These are phyloP conservation scores for Saprolegnia parasitica DNA, from an alignment of 352 stramenopile genomes.

Conservation along the genomic window DNA sequence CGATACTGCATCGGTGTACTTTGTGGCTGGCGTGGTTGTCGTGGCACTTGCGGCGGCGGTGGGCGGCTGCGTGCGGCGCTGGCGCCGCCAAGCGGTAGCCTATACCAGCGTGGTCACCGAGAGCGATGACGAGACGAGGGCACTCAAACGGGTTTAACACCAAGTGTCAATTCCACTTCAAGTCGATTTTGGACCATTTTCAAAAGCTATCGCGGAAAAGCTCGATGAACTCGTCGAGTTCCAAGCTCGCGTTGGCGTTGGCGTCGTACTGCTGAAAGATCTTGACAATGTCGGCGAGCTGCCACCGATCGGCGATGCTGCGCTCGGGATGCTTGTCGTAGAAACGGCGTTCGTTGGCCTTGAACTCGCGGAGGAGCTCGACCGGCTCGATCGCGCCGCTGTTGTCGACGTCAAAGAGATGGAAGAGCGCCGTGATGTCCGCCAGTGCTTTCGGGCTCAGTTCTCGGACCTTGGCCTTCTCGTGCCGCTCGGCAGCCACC, in stretches of 20 bases:
- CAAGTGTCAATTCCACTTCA: no score
- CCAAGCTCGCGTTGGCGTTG: constrained; percentile 64
- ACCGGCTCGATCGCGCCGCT: constrained; percentile 66
- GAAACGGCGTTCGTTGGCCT: constrained; percentile 54
- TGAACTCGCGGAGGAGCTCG: constrained; percentile 59
- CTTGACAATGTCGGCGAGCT: constrained; percentile 48
- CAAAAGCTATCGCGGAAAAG: constrained; percentile 71
- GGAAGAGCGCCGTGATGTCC: constrained; percentile 61
- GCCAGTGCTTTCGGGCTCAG: constrained; percentile 50
- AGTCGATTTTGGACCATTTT: no score
- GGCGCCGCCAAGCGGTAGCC: no score
- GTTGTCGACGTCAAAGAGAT: constrained; percentile 61
- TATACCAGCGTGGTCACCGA: no score
- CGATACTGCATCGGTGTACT: no score
- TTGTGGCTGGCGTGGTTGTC: no score
- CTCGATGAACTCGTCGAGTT: constrained; percentile 74
- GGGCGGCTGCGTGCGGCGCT: no score
- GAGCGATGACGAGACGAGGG: no score
- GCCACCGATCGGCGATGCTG: background rate
- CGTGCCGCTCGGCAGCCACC: constrained; percentile 47
- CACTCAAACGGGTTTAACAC: no score
- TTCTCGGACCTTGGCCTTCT: constrained; percentile 48
- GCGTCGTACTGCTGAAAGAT: constrained; percentile 75
- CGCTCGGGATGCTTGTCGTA: constrained; percentile 26
- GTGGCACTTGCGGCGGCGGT: no score